These are phyloP conservation scores for Circinella minor DNA, from an alignment of 371 early-diverging fungal species.

Conservation along the genomic window DNA sequence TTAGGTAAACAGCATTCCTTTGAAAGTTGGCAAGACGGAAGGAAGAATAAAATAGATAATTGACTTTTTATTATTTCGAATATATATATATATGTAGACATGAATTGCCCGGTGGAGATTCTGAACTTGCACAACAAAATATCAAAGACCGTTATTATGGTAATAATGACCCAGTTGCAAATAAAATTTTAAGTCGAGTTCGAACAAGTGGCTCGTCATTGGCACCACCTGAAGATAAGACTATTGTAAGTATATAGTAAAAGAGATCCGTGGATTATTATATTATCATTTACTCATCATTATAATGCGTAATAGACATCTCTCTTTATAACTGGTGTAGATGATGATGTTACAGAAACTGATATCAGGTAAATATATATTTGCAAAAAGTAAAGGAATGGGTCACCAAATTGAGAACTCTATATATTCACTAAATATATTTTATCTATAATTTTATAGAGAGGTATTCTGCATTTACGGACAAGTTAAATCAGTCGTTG, in stretches of 20 bases:
- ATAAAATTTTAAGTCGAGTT: conserved; percentile 73
- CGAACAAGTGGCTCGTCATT: conserved; percentile 47
- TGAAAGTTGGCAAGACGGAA: neutral
- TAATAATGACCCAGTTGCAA: conserved; percentile 92
- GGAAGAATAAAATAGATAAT: neutral
- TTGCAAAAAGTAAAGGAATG: neutral
- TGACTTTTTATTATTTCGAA: no score
- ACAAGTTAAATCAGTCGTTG: conserved; percentile 87
- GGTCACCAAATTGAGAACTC: neutral
- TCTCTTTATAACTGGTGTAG: conserved; percentile 79
- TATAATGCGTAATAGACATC: conserved; percentile 58
- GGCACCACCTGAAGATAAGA: conserved; percentile 69
- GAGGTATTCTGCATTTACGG: conserved; percentile 83
- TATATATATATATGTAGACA: conserved; percentile 56
- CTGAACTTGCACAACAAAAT: conserved; percentile 87
- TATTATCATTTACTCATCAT: neutral
- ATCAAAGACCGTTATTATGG: conserved; percentile 93
- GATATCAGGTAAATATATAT: conserved; percentile 63
- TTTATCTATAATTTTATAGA: conserved; percentile 29
- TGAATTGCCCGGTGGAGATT: conserved; percentile 79
- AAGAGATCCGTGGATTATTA: neutral
- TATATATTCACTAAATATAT: neutral
- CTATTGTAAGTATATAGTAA: conserved; percentile 52
- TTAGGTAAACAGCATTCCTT: conserved; percentile 43
- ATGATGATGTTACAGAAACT: conserved; percentile 66